Percentiles rank a stretch among this genome's conserved stretches.
These are phyloP conservation scores for Claviceps humidiphila DNA, from an alignment of 2,329 filamentous ascomycete genomes.

Conservation along the genomic window DNA sequence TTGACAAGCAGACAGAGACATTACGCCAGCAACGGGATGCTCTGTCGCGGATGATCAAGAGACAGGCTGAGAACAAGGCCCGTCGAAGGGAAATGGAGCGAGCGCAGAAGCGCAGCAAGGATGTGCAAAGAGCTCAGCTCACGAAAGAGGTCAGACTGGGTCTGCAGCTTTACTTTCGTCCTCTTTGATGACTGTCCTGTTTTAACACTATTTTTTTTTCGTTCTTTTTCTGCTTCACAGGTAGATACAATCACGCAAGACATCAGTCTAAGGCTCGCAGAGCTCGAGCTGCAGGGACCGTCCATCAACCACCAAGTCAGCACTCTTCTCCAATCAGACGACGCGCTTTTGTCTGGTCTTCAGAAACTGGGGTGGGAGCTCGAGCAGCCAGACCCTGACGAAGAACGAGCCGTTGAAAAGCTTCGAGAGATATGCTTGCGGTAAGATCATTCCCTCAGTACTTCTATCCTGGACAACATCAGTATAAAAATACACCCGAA, in stretches of 20 bases:
- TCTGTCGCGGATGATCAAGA: constrained; percentile 36
- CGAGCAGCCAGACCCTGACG: constrained; percentile 35
- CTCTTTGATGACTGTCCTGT: neutral
- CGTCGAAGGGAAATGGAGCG: constrained; percentile 18
- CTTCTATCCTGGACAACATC: too few species aligned
- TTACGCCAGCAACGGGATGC: constrained; percentile 50
- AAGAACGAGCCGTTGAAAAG: constrained; percentile 38
- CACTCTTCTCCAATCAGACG: constrained; percentile 44
- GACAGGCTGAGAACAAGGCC: constrained; percentile 16
- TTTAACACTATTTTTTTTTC: neutral
- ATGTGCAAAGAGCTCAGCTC: constrained; percentile 27
- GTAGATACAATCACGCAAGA: constrained; percentile 34
- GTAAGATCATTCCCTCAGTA: constrained; percentile 13
- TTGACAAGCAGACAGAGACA: constrained; percentile 49
- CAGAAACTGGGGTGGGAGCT: constrained; percentile 54
- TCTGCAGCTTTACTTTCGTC: neutral
- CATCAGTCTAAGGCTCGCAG: constrained; percentile 31
- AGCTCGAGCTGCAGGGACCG: constrained; percentile 38
- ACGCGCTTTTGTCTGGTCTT: constrained; percentile 50
- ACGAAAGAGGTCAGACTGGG: constrained; percentile 24
- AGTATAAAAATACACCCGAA: neutral
- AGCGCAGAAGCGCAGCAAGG: constrained; percentile 16
- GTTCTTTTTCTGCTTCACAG: constrained; percentile 14
- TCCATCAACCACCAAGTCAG: constrained; percentile 35
- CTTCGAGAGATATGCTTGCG: constrained; percentile 46